phyloP scores from a whole-genome alignment of 495 filamentous ascomycete genomes.

The Neurospora sp. region DNA sequence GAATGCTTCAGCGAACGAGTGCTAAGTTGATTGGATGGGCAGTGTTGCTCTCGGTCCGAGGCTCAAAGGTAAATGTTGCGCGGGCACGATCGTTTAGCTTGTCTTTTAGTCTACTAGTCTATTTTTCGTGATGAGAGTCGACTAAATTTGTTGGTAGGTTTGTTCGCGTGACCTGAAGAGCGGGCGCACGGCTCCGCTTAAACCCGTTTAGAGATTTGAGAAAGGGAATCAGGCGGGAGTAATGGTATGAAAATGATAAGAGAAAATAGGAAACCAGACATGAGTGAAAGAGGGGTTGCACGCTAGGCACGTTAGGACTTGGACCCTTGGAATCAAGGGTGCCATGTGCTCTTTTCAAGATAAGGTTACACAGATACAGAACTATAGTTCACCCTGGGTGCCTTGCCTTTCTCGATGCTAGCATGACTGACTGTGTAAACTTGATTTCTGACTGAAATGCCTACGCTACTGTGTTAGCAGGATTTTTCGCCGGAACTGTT shows the following conservation, averaged over 20 bases:
- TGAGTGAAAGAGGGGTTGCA: neutral
- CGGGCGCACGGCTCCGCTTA: neutral
- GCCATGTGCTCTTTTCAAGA: neutral
- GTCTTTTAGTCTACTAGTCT: neutral
- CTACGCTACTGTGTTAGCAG: neutral
- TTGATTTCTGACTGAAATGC: neutral
- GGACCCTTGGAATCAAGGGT: neutral
- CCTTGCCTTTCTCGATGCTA: neutral
- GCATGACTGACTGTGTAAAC: neutral
- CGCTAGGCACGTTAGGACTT: neutral
- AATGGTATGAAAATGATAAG: neutral
- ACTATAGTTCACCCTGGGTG: neutral
- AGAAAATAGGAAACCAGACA: neutral
- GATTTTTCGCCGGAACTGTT: neutral
- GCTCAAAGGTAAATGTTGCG: neutral
- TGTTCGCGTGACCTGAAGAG: neutral
- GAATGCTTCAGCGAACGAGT: neutral
- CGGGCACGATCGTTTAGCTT: no score
- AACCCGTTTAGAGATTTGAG: neutral
- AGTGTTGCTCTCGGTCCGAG: neutral
- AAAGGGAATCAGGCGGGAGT: neutral
- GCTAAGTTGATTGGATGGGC: neutral
- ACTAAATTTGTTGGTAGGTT: neutral
- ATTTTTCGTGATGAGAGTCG: neutral
- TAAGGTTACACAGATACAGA: neutral